Evolutionary conservation across 768 basidiomycete genomes (phyloP).

Genomic region (Rhodocollybia butyracea): DNA sequence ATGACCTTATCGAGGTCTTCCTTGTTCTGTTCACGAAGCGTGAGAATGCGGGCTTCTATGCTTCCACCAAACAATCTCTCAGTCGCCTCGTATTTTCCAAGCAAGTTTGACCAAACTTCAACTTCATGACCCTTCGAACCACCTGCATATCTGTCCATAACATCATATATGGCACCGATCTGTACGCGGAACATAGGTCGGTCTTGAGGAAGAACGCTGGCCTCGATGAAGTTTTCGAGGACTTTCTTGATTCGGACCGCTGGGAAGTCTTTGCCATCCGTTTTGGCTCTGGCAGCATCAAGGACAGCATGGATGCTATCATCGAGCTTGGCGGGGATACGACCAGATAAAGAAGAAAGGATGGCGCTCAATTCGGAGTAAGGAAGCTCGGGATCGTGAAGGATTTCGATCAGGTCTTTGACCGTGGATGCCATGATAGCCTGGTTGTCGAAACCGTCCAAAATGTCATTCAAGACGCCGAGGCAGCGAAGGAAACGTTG

Average conservation of each 20-base stretch:
- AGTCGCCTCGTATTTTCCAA: constrained; percentile 78
- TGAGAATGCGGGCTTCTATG: constrained; percentile 88
- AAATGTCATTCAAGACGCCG: constrained; percentile 80
- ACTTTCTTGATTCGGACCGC: constrained; percentile 81
- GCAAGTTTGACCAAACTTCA: constrained; percentile 67
- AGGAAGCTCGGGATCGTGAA: constrained; percentile 84
- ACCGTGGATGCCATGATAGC: constrained; percentile 83
- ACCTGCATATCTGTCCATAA: constrained; percentile 73
- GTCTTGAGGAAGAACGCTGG: constrained; percentile 78
- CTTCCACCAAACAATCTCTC: constrained; percentile 93
- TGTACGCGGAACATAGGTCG: constrained; percentile 74
- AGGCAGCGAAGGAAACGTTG: constrained; percentile 78
- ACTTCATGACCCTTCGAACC: constrained; percentile 90
- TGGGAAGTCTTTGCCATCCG: constrained; percentile 83
- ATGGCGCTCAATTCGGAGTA: constrained; percentile 83
- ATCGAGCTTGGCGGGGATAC: constrained; percentile 90
- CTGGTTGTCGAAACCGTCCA: constrained; percentile 97
- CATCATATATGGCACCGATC: constrained; percentile 65
- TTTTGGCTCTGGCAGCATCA: constrained; percentile 71
- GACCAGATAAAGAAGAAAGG: constrained; percentile 85
- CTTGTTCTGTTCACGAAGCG: constrained; percentile 89
- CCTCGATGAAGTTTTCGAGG: constrained; percentile 81
- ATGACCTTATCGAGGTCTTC: constrained; percentile 89
- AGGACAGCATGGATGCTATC: constrained; percentile 77
- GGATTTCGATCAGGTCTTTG: constrained; percentile 79